phyloP scores from a whole-genome alignment of 2,329 filamentous ascomycete genomes.

The Fusarium sp. region DNA sequence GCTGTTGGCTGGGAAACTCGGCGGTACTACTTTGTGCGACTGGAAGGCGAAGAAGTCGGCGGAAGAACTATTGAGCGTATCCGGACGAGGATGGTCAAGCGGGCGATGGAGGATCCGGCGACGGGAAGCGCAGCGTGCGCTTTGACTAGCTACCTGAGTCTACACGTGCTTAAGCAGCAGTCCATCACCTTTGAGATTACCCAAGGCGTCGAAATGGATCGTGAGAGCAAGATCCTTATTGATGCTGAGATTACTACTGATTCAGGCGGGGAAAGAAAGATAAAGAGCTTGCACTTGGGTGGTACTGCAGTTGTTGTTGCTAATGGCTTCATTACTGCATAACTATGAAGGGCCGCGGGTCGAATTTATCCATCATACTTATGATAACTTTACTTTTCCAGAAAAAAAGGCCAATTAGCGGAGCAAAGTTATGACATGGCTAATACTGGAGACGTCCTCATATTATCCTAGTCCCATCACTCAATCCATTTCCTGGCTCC shows the following conservation, averaged over 20 bases:
- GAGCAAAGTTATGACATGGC: no score
- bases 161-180: conserved; percentile 51
- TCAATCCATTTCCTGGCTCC: not conserved
- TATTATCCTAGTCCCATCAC: not conserved
- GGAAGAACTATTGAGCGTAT: not conserved
- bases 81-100: conserved; percentile 68
- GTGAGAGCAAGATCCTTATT: conserved; percentile 66
- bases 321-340: not conserved
- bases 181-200: conserved; percentile 65
- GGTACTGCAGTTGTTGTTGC: conserved; percentile 23
- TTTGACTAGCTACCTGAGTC: conserved; percentile 68
- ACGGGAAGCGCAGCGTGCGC: conserved; percentile 75
- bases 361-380: no score
- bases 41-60: not conserved
- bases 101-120: conserved; percentile 69
- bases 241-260: conserved; percentile 53
- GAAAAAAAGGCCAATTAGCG: no score
- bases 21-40: not conserved
- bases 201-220: conserved; percentile 78
- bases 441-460: not conserved
- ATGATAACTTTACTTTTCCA: no score
- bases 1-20: not conserved
- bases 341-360: no score
- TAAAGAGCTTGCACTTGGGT: conserved; percentile 27
- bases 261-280: not conserved